Evolutionary conservation across 1,139 yeast species (phyloP).

Genomic region (Kodamaea sp.): DNA sequence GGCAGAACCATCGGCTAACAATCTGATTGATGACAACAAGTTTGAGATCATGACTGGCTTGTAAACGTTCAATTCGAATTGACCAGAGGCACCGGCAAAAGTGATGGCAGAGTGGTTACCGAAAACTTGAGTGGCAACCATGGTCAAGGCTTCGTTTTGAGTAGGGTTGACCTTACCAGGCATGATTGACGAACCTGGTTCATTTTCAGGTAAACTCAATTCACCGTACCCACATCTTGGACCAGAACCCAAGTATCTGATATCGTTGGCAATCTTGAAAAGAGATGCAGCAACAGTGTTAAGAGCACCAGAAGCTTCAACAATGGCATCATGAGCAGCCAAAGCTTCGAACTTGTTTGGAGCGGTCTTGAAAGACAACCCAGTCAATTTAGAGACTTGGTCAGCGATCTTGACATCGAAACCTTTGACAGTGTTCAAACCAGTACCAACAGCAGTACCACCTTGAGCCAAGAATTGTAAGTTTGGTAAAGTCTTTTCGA

Average conservation of each 20-base stretch:
- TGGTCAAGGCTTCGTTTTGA: constrained; percentile 97
- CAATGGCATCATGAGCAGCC: constrained; percentile 98
- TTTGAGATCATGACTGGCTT: constrained; percentile 94
- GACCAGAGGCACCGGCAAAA: constrained; percentile 97
- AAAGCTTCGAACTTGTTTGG: constrained; percentile 98
- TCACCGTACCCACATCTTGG: constrained; percentile 99
- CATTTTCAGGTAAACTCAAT: constrained; percentile 91
- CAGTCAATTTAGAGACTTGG: constrained; percentile 77
- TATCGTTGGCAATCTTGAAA: constrained; percentile 95
- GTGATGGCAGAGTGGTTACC: constrained; percentile 96
- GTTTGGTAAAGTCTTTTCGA: constrained; percentile 71
- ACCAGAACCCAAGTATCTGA: constrained; percentile 96
- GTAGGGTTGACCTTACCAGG: constrained; percentile 99
- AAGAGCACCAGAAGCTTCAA: constrained; percentile 95
- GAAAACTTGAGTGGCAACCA: constrained; percentile 96
- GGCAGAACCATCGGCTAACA: constrained; percentile 81
- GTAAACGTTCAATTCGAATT: constrained; percentile 96
- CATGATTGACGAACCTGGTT: constrained; percentile 99
- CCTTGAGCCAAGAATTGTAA: constrained; percentile 91
- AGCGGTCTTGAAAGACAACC: constrained; percentile 85
- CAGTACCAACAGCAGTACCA: constrained; percentile 99
- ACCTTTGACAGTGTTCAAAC: constrained; percentile 88
- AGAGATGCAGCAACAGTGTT: constrained; percentile 92
- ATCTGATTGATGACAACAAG: constrained; percentile 80
- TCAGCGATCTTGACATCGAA: constrained; percentile 81